Percentiles rank a stretch among this genome's conserved stretches.
Evolutionary conservation across 1,284 basidiomycete species (phyloP).

Genomic region (Volvariella volvacea): DNA sequence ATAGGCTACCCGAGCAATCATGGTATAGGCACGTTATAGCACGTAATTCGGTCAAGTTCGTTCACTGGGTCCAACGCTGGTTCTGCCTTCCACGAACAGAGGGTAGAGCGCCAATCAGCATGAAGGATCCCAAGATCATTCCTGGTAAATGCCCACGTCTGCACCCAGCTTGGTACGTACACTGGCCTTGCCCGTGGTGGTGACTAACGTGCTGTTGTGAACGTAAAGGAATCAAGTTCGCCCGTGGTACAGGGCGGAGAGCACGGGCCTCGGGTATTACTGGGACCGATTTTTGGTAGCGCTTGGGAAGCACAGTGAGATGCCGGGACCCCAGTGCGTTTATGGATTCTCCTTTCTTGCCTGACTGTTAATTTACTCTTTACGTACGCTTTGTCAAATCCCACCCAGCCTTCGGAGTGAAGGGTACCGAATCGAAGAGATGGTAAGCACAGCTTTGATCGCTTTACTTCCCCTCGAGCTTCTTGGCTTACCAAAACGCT

Average conservation of each 20-base stretch:
- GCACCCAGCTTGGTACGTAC: slow-evolving; percentile 20
- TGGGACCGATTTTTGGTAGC: slow-evolving; percentile 22
- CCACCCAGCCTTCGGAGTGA: slow-evolving; percentile 22
- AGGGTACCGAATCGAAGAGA: slow-evolving; percentile 35
- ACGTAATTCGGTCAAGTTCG: slow-evolving; percentile 13
- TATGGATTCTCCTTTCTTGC: neutral
- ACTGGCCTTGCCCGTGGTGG: neutral
- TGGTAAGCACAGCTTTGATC: slow-evolving; percentile 25
- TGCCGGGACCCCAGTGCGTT: slow-evolving; percentile 29
- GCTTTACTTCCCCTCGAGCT: too few relatives aligned
- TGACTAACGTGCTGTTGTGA: neutral
- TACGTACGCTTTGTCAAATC: neutral
- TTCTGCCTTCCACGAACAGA: slow-evolving; percentile 28
- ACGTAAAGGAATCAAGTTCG: slow-evolving; percentile 18
- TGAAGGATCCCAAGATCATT: slow-evolving; percentile 14
- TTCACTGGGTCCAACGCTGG: slow-evolving; percentile 24
- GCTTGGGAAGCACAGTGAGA: slow-evolving; percentile 24
- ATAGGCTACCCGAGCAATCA: slow-evolving; percentile 28
- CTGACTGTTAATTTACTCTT: too few relatives aligned
- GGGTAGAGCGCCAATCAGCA: slow-evolving; percentile 13
- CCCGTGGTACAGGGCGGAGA: slow-evolving; percentile 38
- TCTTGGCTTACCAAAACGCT: too few relatives aligned
- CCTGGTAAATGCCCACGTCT: slow-evolving; percentile 19
- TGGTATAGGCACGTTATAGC: slow-evolving; percentile 20
- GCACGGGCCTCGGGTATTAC: slow-evolving; percentile 18